These are phyloP conservation scores for Diplodia sapinea DNA, from an alignment of 2,329 filamentous ascomycete genomes.

Conservation along the genomic window DNA sequence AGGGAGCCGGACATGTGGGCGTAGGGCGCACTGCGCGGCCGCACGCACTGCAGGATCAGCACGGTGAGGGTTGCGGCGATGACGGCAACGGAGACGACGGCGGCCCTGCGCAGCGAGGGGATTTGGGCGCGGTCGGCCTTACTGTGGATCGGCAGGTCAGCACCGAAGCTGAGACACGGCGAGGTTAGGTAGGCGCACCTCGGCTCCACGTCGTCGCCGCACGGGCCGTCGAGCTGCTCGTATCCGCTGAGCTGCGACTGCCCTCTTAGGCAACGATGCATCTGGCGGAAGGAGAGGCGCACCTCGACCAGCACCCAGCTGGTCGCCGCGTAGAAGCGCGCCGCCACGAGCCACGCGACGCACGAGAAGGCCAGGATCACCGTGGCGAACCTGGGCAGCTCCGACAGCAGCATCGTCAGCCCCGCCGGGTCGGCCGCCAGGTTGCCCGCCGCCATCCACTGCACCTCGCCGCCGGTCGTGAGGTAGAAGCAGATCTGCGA, in stretches of 20 bases:
- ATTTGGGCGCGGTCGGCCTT: slow-evolving; percentile 4
- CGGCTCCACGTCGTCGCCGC: slow-evolving; percentile 9
- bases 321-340: slow-evolving; percentile 39
- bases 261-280: slow-evolving; percentile 4
- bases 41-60: slow-evolving; percentile 42
- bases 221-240: slow-evolving; percentile 4
- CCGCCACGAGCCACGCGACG: slow-evolving; percentile 40
- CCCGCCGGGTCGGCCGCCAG: slow-evolving; percentile 47
- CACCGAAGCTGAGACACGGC: not conserved
- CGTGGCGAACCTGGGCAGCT: slow-evolving; percentile 40
- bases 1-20: slow-evolving; percentile 47
- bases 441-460: slow-evolving; percentile 46
- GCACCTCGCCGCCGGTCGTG: slow-evolving; percentile 49
- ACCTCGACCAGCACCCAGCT: slow-evolving; percentile 33
- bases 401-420: slow-evolving; percentile 47
- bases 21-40: slow-evolving; percentile 45
- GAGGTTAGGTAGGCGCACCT: slow-evolving; percentile 1
- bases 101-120: slow-evolving; percentile 13
- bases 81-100: slow-evolving; percentile 25
- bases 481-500: slow-evolving; percentile 49
- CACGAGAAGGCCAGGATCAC: slow-evolving; percentile 39
- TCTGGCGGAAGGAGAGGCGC: slow-evolving; percentile 32
- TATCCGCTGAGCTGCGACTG: slow-evolving; percentile 17
- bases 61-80: slow-evolving; percentile 36
- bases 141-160: not conserved